A percentile compares a stretch with the other conserved stretches of the same genome.
Evolutionary conservation across 768 basidiomycete genomes (phyloP).

Genomic region (Russula griseocarnosa): DNA sequence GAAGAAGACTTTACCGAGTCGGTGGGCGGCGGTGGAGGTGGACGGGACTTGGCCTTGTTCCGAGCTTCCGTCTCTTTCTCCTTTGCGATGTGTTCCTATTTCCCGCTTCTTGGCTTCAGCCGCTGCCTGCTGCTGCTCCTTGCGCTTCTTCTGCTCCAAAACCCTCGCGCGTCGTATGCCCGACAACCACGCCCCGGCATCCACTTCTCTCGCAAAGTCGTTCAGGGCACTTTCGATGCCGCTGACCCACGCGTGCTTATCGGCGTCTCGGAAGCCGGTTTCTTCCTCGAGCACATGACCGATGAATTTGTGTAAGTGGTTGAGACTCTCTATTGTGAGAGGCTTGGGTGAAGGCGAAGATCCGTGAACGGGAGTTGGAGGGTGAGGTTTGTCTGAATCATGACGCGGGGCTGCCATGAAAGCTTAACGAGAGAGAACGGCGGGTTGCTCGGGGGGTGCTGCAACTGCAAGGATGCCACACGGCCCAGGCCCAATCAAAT

Average conservation of each 20-base stretch:
- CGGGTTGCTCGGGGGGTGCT: too few relatives aligned
- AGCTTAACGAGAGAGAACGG: not conserved
- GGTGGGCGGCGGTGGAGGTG: not conserved
- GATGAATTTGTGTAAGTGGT: conserved; percentile 19
- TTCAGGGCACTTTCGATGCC: conserved; percentile 19
- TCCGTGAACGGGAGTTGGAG: not conserved
- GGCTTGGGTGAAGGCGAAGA: not conserved
- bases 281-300: conserved; percentile 21
- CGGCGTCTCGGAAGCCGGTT: conserved; percentile 13
- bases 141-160: conserved; percentile 7
- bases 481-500: not conserved
- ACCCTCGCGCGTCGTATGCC: conserved; percentile 20
- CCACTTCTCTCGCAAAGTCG: conserved; percentile 15
- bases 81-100: conserved; percentile 14
- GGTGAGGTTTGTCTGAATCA: conserved; percentile 4
- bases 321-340: conserved; percentile 19
- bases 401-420: conserved; percentile 17
- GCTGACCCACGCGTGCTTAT: conserved; percentile 18
- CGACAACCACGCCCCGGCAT: conserved; percentile 18
- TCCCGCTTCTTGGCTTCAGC: conserved; percentile 15
- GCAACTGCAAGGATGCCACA: conserved; percentile 1
- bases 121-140: conserved; percentile 1
- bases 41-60: conserved; percentile 11
- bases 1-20: conserved; percentile 7
- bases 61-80: conserved; percentile 22